A percentile compares a stretch with the other conserved stretches of the same genome.
phyloP scores from a whole-genome alignment of 2,329 filamentous ascomycete species.

The Botrytis deweyae region DNA sequence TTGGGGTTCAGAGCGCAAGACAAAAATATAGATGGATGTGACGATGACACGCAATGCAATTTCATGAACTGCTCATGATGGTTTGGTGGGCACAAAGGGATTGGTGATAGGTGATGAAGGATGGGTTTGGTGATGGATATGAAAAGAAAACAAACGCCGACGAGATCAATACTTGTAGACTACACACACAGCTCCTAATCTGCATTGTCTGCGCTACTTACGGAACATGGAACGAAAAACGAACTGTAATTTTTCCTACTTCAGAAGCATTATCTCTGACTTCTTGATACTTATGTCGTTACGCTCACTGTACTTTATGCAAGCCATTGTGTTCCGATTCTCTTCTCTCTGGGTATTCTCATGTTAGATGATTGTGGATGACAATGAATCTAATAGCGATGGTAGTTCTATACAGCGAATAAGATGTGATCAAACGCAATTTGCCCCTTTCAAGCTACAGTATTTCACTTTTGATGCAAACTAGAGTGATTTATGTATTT shows the following conservation, averaged over 20 bases:
- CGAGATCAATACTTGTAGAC: constrained; percentile 9
- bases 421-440: background rate
- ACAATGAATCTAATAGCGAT: background rate
- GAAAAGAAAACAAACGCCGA: background rate
- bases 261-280: background rate
- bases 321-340: background rate
- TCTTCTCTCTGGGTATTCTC: background rate
- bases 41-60: constrained; percentile 14
- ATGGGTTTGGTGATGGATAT: constrained; percentile 9
- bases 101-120: constrained; percentile 4
- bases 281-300: background rate
- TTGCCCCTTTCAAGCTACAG: background rate
- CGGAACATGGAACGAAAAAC: background rate
- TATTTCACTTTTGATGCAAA: background rate
- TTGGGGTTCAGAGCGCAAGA: background rate
- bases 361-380: background rate
- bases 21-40: constrained; percentile 2
- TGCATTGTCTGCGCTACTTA: background rate
- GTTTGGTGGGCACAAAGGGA: constrained; percentile 8
- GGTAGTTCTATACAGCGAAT: background rate
- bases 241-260: background rate
- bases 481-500: background rate
- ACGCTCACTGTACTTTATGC: background rate
- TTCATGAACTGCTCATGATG: constrained; percentile 9
- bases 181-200: constrained; percentile 3